Conservation (phyloP, 495 filamentous ascomycete species). For the Aspergillus biplanus region DNA sequence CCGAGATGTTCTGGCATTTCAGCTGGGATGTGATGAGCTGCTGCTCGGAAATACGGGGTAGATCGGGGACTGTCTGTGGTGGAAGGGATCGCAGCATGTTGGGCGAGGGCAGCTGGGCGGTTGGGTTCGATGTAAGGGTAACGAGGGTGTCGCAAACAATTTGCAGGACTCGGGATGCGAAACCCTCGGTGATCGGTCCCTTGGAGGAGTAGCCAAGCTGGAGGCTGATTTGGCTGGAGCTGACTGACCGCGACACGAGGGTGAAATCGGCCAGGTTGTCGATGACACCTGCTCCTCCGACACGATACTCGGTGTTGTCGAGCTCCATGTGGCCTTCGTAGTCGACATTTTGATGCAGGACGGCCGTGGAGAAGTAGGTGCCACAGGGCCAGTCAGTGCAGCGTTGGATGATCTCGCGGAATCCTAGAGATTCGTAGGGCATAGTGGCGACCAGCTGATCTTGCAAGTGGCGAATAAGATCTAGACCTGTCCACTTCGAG, state of each 20-base stretch:
- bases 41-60: constrained; percentile 1
- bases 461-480: constrained; percentile 46
- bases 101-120: constrained; percentile 5
- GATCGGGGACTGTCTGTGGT: constrained; percentile 9
- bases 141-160: constrained; percentile 5
- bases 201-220: constrained; percentile 8
- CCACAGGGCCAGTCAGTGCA: constrained; percentile 49
- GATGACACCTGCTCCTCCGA: constrained; percentile 7
- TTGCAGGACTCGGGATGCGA: constrained; percentile 8
- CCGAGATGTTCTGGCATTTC: constrained; percentile 11
- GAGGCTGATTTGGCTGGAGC: constrained; percentile 5
- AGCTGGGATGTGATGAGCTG: background rate
- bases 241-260: constrained; percentile 1
- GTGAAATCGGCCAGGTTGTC: constrained; percentile 12
- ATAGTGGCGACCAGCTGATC: constrained; percentile 47
- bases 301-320: constrained; percentile 1
- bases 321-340: constrained; percentile 11
- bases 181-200: constrained; percentile 2
- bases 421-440: constrained; percentile 46
- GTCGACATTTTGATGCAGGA: constrained; percentile 33
- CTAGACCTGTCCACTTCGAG: constrained; percentile 30
- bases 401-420: constrained; percentile 45
- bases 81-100: constrained; percentile 7
- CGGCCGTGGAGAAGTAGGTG: constrained; percentile 25
- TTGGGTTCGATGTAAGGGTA: constrained; percentile 8